phyloP scores from a whole-genome alignment of 306 rosid species.

The Citrullus mucosospermus region DNA sequence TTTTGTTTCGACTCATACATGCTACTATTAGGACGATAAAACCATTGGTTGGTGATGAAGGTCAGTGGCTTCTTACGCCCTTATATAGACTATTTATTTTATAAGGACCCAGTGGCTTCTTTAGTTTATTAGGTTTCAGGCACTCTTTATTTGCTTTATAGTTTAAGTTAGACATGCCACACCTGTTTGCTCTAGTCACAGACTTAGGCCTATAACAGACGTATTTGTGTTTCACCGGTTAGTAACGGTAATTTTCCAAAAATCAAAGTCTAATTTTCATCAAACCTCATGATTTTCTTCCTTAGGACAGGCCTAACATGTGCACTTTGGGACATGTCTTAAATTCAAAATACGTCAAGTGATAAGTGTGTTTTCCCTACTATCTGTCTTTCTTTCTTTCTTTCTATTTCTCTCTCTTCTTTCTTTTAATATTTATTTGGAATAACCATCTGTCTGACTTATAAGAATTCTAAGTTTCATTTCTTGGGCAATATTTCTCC shows the following conservation, averaged over 20 bases:
- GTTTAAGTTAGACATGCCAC: neutral
- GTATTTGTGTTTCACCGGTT: neutral
- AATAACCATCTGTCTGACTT: neutral
- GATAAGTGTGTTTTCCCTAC: neutral
- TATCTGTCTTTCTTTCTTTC: neutral
- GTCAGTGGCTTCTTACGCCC: neutral
- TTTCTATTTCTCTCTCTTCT: too few species aligned
- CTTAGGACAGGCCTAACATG: neutral
- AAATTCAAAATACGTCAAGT: neutral
- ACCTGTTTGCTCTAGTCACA: neutral
- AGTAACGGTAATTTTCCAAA: too few species aligned
- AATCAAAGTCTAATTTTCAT: neutral
- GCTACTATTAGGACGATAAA: neutral
- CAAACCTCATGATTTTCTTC: neutral
- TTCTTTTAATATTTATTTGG: too few species aligned
- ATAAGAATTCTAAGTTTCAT: neutral
- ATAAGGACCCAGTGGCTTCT: neutral
- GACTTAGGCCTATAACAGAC: neutral
- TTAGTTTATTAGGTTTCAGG: neutral
- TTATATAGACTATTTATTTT: neutral
- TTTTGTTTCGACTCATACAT: neutral
- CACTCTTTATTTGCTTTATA: neutral
- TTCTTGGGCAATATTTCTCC: neutral
- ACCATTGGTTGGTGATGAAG: neutral
- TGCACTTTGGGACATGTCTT: neutral